Base-by-base conservation (phyloP, 2,329 filamentous ascomycete species). In the Cercospora canescens region DNA sequence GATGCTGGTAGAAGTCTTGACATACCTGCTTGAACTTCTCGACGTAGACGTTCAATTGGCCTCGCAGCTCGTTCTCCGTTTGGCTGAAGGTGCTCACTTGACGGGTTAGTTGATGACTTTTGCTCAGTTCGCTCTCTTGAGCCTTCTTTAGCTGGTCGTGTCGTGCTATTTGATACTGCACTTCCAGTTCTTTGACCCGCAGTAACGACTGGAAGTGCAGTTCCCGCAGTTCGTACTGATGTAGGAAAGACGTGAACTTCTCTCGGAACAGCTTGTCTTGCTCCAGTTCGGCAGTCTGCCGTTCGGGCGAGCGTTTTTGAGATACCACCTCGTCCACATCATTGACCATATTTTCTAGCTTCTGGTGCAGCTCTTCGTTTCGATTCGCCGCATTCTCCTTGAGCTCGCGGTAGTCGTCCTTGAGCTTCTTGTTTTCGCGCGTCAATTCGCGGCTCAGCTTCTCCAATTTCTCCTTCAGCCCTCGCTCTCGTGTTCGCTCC, bases 11-110 rank as follows among this genome's bases (percentile, higher is more conserved):
- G 60, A 62, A 62, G 60, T 62, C 60, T 62, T 62, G 58, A 75
- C 76, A 70, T 87, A 97, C 94, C 91, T 99, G 95, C 84, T 98
- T 98, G 82, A 98, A 98, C 82, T 98, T 99, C 78, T 99, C 95
- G 28, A 97, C 94, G 75, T 99, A 99, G 73, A 97, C 94, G 78
- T 97, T 98, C 74, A 99, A 88, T 80, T 99, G 95, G 74, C 92
- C 96, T 67, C 95, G 86, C 63, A 99, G 85, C 79, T 98, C 94
- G 16, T 92, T 91, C 81, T 99, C 95, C 9, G 94, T 98, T 80
- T 97, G 95, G 37, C 93, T 95, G 78, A 98, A 97, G 1, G 93
- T 96, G 71, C 94, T 92, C 26, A 98, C 93, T 80, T 99, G 95
- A 37, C 89, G 86, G 73, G 95, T 97, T 60, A 99, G 85, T 70